Evolutionary conservation across 148 eudicot genomes (phyloP), one percentile per base, ranked within the genome.

Genomic region (Rhododendron williamsianum): DNA sequence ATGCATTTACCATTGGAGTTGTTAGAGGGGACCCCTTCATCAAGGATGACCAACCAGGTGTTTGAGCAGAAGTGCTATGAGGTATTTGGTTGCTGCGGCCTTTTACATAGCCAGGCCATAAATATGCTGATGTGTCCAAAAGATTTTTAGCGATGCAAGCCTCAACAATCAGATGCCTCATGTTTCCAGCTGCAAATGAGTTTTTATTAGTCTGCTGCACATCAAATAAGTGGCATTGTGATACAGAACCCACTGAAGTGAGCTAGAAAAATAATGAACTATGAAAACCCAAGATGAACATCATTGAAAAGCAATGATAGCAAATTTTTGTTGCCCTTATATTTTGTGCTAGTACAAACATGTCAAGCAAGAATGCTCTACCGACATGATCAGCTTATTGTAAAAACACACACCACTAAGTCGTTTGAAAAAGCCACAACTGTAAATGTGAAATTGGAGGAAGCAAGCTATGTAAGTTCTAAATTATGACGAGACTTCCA

Each of bases 21-120:
- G 98, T 94, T 84, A 97, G 91, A 82, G 98, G 91, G 73, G 95
- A 92, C 82, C 99, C 99, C 80, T 94, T 94, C 92, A 95, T 90
- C 81, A 97, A 92, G 51, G 99, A 91, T 86, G 95, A 91, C 95
- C 98, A 95, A 25, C 96, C 96, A 86, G 93, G 87, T 87, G 91
- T 84, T 84, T 93, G 99, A 58, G 94, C 93, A 88, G 94, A 87
- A 82, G 91, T 82, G 88, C 82, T 90, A 87, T 94, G 94, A 86
- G 98, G 96, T 85, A 93, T 88, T 82, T 95, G 99, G 86, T 87
- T 95, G 90, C 90, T 88, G 83, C 91, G 90, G 83, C 95, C 94
- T 91, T 92, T 97, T 18, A 94, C 98, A 92, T 97, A 95, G 81
- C 98, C 96, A 36, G 98, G 98, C 97, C 98, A 97, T 84, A 73